These are phyloP conservation scores for Hysterium pulicare DNA, from an alignment of 2,329 filamentous ascomycete genomes.

Conservation along the genomic window DNA sequence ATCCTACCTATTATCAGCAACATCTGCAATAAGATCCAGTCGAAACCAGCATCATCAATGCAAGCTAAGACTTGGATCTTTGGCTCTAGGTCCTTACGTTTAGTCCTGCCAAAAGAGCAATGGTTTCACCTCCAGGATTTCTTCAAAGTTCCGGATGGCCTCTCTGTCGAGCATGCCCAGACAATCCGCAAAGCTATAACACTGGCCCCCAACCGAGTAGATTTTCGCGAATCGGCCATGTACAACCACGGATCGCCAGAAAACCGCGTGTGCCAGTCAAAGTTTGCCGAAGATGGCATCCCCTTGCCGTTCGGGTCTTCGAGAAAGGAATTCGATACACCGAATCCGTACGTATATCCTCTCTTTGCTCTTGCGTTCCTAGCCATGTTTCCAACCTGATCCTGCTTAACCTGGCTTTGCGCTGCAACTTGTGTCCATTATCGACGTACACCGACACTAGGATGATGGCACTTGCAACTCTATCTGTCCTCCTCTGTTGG, in stretches of 20 bases:
- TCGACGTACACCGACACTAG: too few relatives aligned
- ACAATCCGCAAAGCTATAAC: slow-evolving; percentile 24
- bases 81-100: slow-evolving; percentile 16
- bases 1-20: slow-evolving; percentile 33
- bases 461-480: too few relatives aligned
- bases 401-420: too few relatives aligned
- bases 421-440: too few relatives aligned
- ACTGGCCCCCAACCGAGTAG: slow-evolving; percentile 23
- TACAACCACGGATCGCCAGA: slow-evolving; percentile 17
- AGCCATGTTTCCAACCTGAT: too few relatives aligned
- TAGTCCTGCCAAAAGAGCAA: slow-evolving; percentile 27
- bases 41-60: slow-evolving; percentile 18
- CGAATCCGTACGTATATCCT: slow-evolving; percentile 42
- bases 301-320: slow-evolving; percentile 41
- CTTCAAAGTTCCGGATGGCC: slow-evolving; percentile 21
- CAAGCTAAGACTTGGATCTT: slow-evolving; percentile 34
- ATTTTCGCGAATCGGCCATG: slow-evolving; percentile 33
- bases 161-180: slow-evolving; percentile 20
- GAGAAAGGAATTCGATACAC: slow-evolving; percentile 27
- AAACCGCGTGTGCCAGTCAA: slow-evolving; percentile 22
- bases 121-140: slow-evolving; percentile 30
- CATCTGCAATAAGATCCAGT: slow-evolving; percentile 30
- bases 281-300: slow-evolving; percentile 39
- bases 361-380: too few relatives aligned
- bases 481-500: too few relatives aligned